These are phyloP conservation scores for Daedaleopsis nitida DNA, from an alignment of 768 basidiomycete species.

Conservation along the genomic window DNA sequence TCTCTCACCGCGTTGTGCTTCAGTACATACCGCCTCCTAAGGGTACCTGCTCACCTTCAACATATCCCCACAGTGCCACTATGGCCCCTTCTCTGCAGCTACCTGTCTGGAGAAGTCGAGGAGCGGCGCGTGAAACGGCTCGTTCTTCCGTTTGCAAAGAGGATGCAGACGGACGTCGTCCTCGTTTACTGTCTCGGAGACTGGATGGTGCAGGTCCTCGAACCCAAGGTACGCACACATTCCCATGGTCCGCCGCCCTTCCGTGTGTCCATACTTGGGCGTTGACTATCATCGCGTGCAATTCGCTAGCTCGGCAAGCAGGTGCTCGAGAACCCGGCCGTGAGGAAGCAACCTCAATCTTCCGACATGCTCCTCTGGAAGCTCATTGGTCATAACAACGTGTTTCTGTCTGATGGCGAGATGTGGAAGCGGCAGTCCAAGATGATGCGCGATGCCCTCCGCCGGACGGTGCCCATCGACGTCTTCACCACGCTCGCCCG, in stretches of 20 bases:
- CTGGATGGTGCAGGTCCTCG: constrained; percentile 45
- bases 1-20: not conserved
- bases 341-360: constrained; percentile 30
- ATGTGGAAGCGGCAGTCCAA: constrained; percentile 41
- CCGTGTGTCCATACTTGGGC: too few relatives aligned
- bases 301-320: constrained; percentile 3
- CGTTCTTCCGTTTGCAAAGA: constrained; percentile 38
- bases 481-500: constrained; percentile 34
- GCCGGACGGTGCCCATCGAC: constrained; percentile 37
- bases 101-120: constrained; percentile 33
- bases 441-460: constrained; percentile 37
- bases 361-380: constrained; percentile 39
- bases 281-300: not conserved
- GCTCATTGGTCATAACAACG: constrained; percentile 37
- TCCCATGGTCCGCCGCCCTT: too few relatives aligned
- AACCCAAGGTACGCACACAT: constrained; percentile 35
- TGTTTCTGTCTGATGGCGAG: constrained; percentile 42
- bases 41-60: constrained; percentile 7
- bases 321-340: constrained; percentile 7
- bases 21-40: constrained; percentile 1
- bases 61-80: constrained; percentile 14
- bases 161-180: constrained; percentile 35
- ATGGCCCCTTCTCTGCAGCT: constrained; percentile 7
- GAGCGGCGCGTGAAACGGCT: constrained; percentile 37
- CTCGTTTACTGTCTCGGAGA: constrained; percentile 41